phyloP scores from a whole-genome alignment of 2,329 filamentous ascomycete genomes.

The Alternaria viburni region DNA sequence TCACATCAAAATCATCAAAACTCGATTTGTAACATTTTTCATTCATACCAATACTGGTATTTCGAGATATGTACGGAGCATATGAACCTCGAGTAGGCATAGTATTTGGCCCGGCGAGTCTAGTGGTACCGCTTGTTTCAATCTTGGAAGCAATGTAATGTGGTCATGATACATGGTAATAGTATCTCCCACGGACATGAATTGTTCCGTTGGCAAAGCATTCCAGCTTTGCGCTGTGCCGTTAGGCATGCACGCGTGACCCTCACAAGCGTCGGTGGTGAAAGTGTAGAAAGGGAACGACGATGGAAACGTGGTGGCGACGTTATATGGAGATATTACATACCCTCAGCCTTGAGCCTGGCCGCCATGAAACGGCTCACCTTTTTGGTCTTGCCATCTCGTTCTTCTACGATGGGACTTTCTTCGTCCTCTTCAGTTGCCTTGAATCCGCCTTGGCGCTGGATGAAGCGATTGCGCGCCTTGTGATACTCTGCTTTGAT shows the following conservation, averaged over 20 bases:
- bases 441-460: conserved; percentile 81
- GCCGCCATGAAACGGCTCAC: conserved; percentile 78
- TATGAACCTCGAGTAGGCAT: conserved; percentile 40
- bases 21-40: neutral
- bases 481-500: conserved; percentile 83
- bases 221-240: neutral
- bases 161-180: conserved; percentile 43
- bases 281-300: neutral
- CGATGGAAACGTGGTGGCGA: neutral
- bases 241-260: too few species aligned
- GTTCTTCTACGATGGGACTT: conserved; percentile 70
- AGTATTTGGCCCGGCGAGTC: conserved; percentile 36
- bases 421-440: conserved; percentile 69
- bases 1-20: neutral
- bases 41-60: neutral
- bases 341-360: conserved; percentile 55
- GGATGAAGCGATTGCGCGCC: conserved; percentile 81
- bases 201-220: conserved; percentile 32
- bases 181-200: conserved; percentile 49
- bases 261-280: neutral
- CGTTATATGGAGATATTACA: conserved; percentile 22
- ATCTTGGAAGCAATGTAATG: conserved; percentile 49
- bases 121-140: conserved; percentile 36
- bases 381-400: conserved; percentile 64
- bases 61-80: conserved; percentile 29